These are phyloP conservation scores for Cynanchum wilfordii DNA, from an alignment of 257 asterid genomes.

Conservation along the genomic window DNA sequence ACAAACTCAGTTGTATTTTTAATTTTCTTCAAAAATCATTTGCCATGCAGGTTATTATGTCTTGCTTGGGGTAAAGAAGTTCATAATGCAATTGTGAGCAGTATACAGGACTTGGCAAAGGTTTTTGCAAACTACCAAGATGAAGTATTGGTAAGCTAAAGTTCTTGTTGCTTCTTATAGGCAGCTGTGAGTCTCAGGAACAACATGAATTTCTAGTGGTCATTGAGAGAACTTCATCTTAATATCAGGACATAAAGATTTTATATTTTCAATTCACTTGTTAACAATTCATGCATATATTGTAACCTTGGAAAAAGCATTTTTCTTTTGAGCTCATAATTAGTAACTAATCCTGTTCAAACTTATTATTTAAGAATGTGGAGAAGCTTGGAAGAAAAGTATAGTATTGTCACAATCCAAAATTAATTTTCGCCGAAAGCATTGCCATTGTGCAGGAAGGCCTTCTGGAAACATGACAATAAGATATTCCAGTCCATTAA, in stretches of 20 bases:
- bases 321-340: too few relatives aligned
- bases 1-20: not conserved
- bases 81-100: constrained; percentile 89
- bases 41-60: constrained; percentile 67
- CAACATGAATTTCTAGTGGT: not conserved
- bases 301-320: too few relatives aligned
- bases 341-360: not conserved
- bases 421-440: not conserved
- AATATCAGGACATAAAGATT: not conserved
- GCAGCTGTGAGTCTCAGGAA: not conserved
- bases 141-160: constrained; percentile 76
- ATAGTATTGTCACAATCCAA: not conserved
- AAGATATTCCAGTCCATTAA: too few relatives aligned
- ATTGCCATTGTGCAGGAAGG: not conserved
- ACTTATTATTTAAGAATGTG: not conserved
- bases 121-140: constrained; percentile 77
- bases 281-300: not conserved
- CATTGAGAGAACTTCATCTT: not conserved
- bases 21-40: constrained; percentile 17
- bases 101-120: constrained; percentile 95
- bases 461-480: not conserved
- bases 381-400: not conserved
- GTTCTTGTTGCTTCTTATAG: not conserved
- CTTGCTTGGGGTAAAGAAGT: constrained; percentile 93
- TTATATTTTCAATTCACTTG: not conserved